phyloP scores from a whole-genome alignment of 2,329 filamentous ascomycete species.

The Rachicladosporium sp. region DNA sequence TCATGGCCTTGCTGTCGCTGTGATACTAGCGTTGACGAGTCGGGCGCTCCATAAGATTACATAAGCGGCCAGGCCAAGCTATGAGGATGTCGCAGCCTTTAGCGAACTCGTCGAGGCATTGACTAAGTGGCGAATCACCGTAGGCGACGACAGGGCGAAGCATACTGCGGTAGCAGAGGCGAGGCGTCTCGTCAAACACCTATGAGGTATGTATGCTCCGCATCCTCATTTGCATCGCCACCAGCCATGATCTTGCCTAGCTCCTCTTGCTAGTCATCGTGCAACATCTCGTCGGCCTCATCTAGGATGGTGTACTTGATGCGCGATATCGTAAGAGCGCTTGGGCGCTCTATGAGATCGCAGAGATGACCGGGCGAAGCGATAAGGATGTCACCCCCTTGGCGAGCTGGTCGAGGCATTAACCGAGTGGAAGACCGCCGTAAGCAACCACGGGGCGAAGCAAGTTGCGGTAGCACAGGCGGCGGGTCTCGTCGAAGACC shows the following conservation, averaged over 20 bases:
- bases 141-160: constrained; percentile 83
- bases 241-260: constrained; percentile 66
- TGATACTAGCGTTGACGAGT: no score
- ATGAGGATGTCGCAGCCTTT: constrained; percentile 85
- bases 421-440: constrained; percentile 59
- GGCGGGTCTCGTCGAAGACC: constrained; percentile 88
- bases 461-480: constrained; percentile 87
- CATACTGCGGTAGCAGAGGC: constrained; percentile 90
- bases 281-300: constrained; percentile 87
- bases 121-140: constrained; percentile 59
- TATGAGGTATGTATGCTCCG: constrained; percentile 60
- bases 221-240: constrained; percentile 66
- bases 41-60: constrained; percentile 83
- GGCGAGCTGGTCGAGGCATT: constrained; percentile 60
- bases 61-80: constrained; percentile 73
- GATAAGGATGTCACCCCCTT: constrained; percentile 85
- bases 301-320: constrained; percentile 72
- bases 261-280: constrained; percentile 62
- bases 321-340: constrained; percentile 58
- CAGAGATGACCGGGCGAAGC: constrained; percentile 76
- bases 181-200: constrained; percentile 88
- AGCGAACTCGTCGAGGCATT: constrained; percentile 60
- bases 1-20: no score
- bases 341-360: constrained; percentile 84
- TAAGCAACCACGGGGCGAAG: no score